phyloP scores from a whole-genome alignment of 257 asterid species.

The Schizonepeta tenuifolia region DNA sequence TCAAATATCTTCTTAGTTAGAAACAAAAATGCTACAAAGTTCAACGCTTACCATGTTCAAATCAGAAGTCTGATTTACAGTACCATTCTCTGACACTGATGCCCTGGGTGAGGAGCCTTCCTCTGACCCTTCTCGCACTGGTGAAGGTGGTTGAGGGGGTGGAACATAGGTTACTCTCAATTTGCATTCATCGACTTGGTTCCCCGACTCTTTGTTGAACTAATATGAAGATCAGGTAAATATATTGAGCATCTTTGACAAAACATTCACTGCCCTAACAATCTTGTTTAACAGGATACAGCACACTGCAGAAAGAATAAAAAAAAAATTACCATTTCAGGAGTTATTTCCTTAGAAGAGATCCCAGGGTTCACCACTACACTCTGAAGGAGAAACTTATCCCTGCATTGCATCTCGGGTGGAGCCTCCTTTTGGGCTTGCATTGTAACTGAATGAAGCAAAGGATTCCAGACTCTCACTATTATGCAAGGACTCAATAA shows the following conservation, averaged over 20 bases:
- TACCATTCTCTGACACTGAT: constrained; percentile 53
- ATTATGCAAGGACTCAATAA: neutral
- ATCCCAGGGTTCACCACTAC: constrained; percentile 56
- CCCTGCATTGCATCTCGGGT: constrained; percentile 74
- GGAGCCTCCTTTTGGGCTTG: constrained; percentile 89
- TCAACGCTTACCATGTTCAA: constrained; percentile 37
- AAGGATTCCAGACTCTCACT: constrained; percentile 23
- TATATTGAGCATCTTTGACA: constrained; percentile 4
- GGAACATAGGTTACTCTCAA: constrained; percentile 69
- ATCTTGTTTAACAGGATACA: constrained; percentile 9
- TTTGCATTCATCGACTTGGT: constrained; percentile 74
- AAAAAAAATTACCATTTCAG: constrained; percentile 58
- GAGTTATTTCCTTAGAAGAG: constrained; percentile 62
- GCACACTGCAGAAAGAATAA: constrained; percentile 7
- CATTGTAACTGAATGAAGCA: constrained; percentile 61
- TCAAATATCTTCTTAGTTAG: constrained; percentile 19
- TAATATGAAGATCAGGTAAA: constrained; percentile 34
- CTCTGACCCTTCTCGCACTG: constrained; percentile 78
- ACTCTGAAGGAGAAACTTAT: constrained; percentile 78
- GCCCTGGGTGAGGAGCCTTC: constrained; percentile 73
- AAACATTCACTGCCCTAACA: constrained; percentile 4
- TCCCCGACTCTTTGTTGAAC: constrained; percentile 67
- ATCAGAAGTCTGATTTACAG: constrained; percentile 50
- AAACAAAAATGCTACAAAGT: constrained; percentile 8
- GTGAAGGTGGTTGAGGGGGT: constrained; percentile 77